Conservation (phyloP, 1,139 yeast species). For the Meyerozyma sp. region DNA sequence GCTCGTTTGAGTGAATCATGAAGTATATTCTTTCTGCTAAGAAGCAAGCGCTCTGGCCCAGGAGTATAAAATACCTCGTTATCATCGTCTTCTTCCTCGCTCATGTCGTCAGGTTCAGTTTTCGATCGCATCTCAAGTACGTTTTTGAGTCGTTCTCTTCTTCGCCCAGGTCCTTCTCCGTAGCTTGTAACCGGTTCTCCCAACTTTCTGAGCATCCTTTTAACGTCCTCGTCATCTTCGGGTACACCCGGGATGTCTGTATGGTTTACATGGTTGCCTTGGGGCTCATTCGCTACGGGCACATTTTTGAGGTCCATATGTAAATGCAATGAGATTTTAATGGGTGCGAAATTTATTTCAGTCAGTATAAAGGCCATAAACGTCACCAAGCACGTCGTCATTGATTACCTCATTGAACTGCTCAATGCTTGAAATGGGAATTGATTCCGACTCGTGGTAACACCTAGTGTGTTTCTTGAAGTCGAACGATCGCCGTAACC, state of each 20-base stretch:
- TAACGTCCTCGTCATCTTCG: slow-evolving; percentile 59
- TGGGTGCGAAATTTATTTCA: background rate
- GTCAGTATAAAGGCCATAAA: background rate
- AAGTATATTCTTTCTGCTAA: slow-evolving; percentile 50
- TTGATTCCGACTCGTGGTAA: background rate
- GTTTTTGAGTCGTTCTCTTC: slow-evolving; percentile 53
- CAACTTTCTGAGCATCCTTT: slow-evolving; percentile 37
- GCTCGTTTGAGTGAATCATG: slow-evolving; percentile 46
- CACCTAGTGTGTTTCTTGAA: background rate
- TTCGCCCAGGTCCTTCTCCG: slow-evolving; percentile 57
- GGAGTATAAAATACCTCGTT: slow-evolving; percentile 86
- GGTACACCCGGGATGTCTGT: slow-evolving; percentile 36
- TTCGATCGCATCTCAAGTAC: slow-evolving; percentile 14
- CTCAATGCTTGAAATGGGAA: background rate
- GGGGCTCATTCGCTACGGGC: slow-evolving; percentile 21
- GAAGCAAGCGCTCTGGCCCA: slow-evolving; percentile 54
- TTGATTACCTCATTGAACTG: background rate
- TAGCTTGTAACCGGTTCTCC: slow-evolving; percentile 56
- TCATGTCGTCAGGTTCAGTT: slow-evolving; percentile 19
- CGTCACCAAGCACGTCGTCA: background rate
- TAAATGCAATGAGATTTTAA: background rate
- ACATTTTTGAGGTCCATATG: slow-evolving; percentile 16
- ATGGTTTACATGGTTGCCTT: background rate
- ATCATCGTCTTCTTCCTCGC: slow-evolving; percentile 38
- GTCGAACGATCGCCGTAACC: background rate